These are phyloP conservation scores for Melastoma malabathricum DNA, from an alignment of 345 rosid genomes.

Conservation along the genomic window DNA sequence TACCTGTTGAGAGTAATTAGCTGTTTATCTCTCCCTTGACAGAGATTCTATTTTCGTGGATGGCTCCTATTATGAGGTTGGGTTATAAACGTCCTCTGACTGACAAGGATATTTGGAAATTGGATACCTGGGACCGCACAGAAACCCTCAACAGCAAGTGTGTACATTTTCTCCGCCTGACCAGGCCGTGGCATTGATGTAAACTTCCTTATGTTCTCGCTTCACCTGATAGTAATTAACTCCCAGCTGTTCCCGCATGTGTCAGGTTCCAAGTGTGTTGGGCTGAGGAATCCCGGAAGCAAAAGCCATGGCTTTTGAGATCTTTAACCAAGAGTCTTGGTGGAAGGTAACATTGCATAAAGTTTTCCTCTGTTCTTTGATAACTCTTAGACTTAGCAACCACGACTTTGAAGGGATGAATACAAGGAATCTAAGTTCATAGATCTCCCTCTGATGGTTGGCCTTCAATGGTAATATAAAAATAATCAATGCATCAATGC, in stretches of 20 bases:
- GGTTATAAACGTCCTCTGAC: constrained; percentile 86
- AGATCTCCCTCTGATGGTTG: too few species aligned
- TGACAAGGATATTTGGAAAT: constrained; percentile 88
- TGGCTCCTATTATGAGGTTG: constrained; percentile 74
- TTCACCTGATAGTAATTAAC: too few species aligned
- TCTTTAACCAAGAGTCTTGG: constrained; percentile 77
- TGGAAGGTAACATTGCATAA: constrained; percentile 42
- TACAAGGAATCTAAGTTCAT: too few species aligned
- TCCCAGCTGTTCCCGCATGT: constrained; percentile 7
- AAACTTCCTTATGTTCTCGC: too few species aligned
- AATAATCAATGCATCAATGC: too few species aligned
- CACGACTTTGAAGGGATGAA: too few species aligned
- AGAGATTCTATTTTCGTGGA: constrained; percentile 71
- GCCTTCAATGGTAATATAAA: too few species aligned
- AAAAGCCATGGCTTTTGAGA: constrained; percentile 90
- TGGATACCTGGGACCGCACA: constrained; percentile 86
- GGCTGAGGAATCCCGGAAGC: constrained; percentile 61
- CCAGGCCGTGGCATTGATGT: too few species aligned
- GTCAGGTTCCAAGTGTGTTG: constrained; percentile 73
- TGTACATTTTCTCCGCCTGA: constrained; percentile 9
- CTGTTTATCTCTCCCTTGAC: constrained; percentile 2
- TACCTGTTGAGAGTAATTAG: constrained; percentile 1
- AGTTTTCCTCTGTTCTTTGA: not conserved
- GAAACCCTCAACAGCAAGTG: constrained; percentile 66
- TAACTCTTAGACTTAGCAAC: too few species aligned